Conservation (phyloP, 1,284 basidiomycete species). For the Xerocomus amazonicus region DNA sequence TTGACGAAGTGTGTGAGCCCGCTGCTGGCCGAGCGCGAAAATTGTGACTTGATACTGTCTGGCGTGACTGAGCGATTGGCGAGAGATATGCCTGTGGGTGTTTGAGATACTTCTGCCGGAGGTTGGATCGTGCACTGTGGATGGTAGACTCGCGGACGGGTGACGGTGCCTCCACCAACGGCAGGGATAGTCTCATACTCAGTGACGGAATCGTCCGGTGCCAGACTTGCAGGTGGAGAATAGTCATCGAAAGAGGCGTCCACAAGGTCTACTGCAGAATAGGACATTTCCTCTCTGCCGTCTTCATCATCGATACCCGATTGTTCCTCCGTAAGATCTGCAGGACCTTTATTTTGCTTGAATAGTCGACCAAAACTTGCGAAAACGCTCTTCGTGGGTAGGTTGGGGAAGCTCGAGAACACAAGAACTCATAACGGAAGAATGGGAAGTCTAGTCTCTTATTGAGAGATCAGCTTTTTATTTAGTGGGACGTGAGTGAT, state of each 20-base stretch:
- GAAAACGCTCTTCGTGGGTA: constrained; percentile 74
- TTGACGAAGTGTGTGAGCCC: constrained; percentile 30
- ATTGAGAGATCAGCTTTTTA: too few relatives aligned
- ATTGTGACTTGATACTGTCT: constrained; percentile 43
- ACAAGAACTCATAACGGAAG: too few relatives aligned
- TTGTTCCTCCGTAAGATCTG: constrained; percentile 73
- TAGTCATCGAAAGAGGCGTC: constrained; percentile 43
- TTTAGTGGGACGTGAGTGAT: too few relatives aligned
- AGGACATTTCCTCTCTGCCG: constrained; percentile 44
- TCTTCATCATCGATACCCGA: constrained; percentile 44
- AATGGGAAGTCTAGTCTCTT: too few relatives aligned
- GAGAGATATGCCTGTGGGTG: constrained; percentile 12
- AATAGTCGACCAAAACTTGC: constrained; percentile 72
- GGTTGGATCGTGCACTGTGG: constrained; percentile 62
- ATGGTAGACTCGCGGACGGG: constrained; percentile 71
- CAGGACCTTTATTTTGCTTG: constrained; percentile 63
- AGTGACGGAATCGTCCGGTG: constrained; percentile 32
- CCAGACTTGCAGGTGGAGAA: constrained; percentile 31
- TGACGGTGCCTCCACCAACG: constrained; percentile 73
- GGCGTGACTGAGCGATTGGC: constrained; percentile 32
- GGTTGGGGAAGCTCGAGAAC: too few relatives aligned
- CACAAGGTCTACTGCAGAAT: constrained; percentile 68
- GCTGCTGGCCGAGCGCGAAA: constrained; percentile 38
- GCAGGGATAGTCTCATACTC: constrained; percentile 73
- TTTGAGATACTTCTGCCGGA: constrained; percentile 34